Conservation (phyloP, 1,284 basidiomycete species). For the Pyrrhoderma noxium region DNA sequence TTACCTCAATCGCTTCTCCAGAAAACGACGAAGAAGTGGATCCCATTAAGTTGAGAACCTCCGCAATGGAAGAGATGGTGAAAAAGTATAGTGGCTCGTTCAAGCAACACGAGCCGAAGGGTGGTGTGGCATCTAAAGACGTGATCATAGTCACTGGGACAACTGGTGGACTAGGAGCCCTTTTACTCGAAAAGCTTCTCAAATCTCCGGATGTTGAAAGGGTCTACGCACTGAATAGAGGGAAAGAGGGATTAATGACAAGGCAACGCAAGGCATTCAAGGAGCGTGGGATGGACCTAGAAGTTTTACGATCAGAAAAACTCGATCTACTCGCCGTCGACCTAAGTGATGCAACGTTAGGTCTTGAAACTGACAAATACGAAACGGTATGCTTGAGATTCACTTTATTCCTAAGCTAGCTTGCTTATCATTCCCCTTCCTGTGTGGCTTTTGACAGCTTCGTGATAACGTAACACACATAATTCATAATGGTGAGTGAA, state of each 20-base stretch:
- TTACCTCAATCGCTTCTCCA: conserved; percentile 18
- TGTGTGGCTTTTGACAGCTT: conserved; percentile 12
- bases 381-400: conserved; percentile 24
- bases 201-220: conserved; percentile 20
- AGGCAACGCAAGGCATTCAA: conserved; percentile 26
- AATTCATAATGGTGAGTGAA: conserved; percentile 19
- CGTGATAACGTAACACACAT: conserved; percentile 17
- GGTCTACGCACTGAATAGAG: conserved; percentile 31
- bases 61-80: conserved; percentile 26
- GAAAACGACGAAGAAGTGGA: background rate
- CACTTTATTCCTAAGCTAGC: background rate
- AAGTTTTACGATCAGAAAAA: conserved; percentile 23
- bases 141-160: conserved; percentile 32
- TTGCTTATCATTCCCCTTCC: background rate
- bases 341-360: conserved; percentile 21
- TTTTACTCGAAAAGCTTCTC: conserved; percentile 26
- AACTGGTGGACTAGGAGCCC: conserved; percentile 30
- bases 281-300: conserved; percentile 24
- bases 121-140: conserved; percentile 14
- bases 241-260: conserved; percentile 17
- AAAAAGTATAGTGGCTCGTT: conserved; percentile 28
- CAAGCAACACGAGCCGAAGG: conserved; percentile 15
- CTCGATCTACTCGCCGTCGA: conserved; percentile 27
- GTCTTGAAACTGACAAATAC: conserved; percentile 21
- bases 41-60: background rate